These are phyloP conservation scores for Haplosporangium sp. DNA, from an alignment of 371 early-diverging fungal species.

Conservation along the genomic window DNA sequence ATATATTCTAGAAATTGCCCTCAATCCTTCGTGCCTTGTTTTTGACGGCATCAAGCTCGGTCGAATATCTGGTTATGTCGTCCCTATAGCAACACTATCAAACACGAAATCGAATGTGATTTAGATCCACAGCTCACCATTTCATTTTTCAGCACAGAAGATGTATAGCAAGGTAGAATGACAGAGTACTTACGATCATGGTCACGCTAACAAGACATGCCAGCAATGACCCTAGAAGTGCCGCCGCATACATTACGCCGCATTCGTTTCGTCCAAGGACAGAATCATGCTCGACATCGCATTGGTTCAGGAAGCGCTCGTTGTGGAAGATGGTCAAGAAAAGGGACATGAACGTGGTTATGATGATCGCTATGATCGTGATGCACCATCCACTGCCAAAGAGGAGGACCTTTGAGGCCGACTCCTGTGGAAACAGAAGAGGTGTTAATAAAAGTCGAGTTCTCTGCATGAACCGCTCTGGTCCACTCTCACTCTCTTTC, in stretches of 20 bases:
- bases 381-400: slow-evolving; percentile 44
- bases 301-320: slow-evolving; percentile 26
- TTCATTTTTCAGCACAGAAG: not conserved
- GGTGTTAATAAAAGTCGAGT: not conserved
- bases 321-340: slow-evolving; percentile 36
- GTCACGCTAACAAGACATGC: slow-evolving; percentile 44
- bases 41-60: slow-evolving; percentile 23
- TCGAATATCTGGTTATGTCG: slow-evolving; percentile 39
- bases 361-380: slow-evolving; percentile 39
- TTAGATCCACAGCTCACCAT: no score
- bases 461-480: no score
- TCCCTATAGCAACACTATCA: slow-evolving; percentile 42
- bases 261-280: slow-evolving; percentile 14
- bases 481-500: no score
- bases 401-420: slow-evolving; percentile 28
- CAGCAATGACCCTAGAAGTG: slow-evolving; percentile 34
- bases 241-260: slow-evolving; percentile 36
- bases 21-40: slow-evolving; percentile 12
- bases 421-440: slow-evolving; percentile 20
- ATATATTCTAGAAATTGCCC: not conserved
- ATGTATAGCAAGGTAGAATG: not conserved
- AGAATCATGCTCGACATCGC: slow-evolving; percentile 22
- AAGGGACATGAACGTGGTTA: slow-evolving; percentile 34
- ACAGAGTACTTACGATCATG: slow-evolving; percentile 43
- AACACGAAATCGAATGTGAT: not conserved